Conservation (phyloP, 352 stramenopile species). For the Poterioochromonas sp. region DNA sequence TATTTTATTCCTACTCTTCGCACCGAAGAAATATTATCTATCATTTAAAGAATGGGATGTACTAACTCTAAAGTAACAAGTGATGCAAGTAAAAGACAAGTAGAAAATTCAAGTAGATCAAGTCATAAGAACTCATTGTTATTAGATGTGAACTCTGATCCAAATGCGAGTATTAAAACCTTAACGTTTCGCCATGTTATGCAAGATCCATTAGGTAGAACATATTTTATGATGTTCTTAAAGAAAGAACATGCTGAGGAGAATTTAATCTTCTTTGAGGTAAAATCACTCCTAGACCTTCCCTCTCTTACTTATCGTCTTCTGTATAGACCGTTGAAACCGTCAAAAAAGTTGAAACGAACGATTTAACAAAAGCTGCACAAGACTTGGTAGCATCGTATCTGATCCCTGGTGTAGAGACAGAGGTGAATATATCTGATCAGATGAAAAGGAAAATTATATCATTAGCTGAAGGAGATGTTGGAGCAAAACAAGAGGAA, state of each 20-base stretch:
- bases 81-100: not conserved
- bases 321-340: not conserved
- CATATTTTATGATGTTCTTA: conserved; percentile 33
- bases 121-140: not conserved
- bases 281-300: not conserved
- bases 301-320: not conserved
- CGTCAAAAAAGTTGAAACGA: not conserved
- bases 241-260: conserved; percentile 31
- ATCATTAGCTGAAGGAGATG: not conserved
- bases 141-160: not conserved
- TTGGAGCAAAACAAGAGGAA: not conserved
- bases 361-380: not conserved
- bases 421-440: conserved; percentile 29
- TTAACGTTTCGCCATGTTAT: conserved; percentile 29
- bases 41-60: no score
- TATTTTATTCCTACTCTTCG: no score
- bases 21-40: no score
- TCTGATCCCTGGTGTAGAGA: conserved; percentile 24
- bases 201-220: conserved; percentile 9
- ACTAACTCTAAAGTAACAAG: not conserved
- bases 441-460: conserved; percentile 6
- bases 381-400: conserved; percentile 9
- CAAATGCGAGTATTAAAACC: conserved; percentile 2
- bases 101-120: not conserved
- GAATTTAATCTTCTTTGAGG: conserved; percentile 31